Conservation (phyloP, 179 eudicot genomes). For the Silene noctiflora region DNA sequence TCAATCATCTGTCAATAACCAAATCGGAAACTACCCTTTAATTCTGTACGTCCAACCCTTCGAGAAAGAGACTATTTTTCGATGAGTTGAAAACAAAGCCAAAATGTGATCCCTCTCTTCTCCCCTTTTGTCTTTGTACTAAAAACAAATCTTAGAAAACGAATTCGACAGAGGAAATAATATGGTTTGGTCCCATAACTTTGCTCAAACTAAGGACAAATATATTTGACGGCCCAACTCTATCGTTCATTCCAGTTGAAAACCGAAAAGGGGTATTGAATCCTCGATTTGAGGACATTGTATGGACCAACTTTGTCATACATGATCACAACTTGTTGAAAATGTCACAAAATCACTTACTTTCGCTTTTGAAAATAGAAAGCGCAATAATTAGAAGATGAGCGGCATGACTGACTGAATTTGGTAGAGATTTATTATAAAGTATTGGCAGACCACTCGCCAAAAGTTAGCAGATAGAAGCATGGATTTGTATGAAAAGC, state of each 20-base stretch:
- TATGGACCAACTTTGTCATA: slow-evolving; percentile 19
- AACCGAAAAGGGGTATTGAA: slow-evolving; percentile 4
- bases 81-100: too few species aligned
- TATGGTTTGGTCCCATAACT: too few species aligned
- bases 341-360: not conserved
- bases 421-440: too few species aligned
- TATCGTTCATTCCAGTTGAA: not conserved
- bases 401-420: not conserved
- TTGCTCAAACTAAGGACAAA: too few species aligned
- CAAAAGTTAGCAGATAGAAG: slow-evolving; percentile 3
- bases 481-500: not conserved
- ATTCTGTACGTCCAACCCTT: too few species aligned
- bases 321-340: slow-evolving; percentile 18
- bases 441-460: slow-evolving; percentile 28
- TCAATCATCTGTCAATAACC: not conserved
- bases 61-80: too few species aligned
- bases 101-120: too few species aligned
- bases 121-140: too few species aligned
- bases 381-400: not conserved
- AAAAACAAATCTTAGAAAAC: too few species aligned
- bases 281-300: not conserved
- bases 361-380: not conserved
- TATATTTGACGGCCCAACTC: too few species aligned
- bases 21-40: not conserved
- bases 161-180: too few species aligned